Conservation (phyloP, 1,139 yeast species). For the Taiozyma sp. region DNA sequence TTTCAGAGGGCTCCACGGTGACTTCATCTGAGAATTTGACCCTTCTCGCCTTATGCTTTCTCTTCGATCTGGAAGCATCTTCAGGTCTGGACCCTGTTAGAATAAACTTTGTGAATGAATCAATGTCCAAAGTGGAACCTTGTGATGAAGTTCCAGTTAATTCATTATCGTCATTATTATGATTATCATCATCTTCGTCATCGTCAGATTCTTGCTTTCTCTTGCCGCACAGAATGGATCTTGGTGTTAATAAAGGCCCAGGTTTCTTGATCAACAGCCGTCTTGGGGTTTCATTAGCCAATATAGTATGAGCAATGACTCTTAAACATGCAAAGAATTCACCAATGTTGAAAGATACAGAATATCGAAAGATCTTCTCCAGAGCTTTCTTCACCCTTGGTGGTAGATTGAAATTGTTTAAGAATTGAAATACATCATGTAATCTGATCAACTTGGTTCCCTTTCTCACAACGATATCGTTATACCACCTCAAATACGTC, state of each 20-base stretch:
- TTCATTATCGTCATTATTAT: slow-evolving; percentile 25
- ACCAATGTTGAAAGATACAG: slow-evolving; percentile 57
- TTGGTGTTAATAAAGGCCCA: slow-evolving; percentile 64
- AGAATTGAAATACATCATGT: slow-evolving; percentile 57
- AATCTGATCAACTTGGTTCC: slow-evolving; percentile 51
- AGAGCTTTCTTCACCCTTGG: slow-evolving; percentile 39
- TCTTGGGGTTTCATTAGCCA: slow-evolving; percentile 34
- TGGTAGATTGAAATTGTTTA: slow-evolving; percentile 54
- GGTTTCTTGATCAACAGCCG: slow-evolving; percentile 43
- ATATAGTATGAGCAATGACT: slow-evolving; percentile 46
- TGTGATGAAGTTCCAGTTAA: neutral
- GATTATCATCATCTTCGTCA: slow-evolving; percentile 22
- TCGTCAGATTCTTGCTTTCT: slow-evolving; percentile 41
- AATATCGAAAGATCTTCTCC: slow-evolving; percentile 44
- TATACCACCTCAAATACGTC: slow-evolving; percentile 76
- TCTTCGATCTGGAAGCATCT: slow-evolving; percentile 26
- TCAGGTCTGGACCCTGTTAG: slow-evolving; percentile 66
- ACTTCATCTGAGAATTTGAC: slow-evolving; percentile 67
- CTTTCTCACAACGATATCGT: slow-evolving; percentile 55
- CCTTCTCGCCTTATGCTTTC: slow-evolving; percentile 37
- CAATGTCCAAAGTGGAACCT: slow-evolving; percentile 45
- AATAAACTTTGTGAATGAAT: slow-evolving; percentile 67
- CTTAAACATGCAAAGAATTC: slow-evolving; percentile 71
- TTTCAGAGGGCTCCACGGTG: slow-evolving; percentile 19
- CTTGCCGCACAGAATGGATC: slow-evolving; percentile 56